Base-by-base conservation (phyloP, 306 rosid species). In the Cucumis sativus region DNA sequence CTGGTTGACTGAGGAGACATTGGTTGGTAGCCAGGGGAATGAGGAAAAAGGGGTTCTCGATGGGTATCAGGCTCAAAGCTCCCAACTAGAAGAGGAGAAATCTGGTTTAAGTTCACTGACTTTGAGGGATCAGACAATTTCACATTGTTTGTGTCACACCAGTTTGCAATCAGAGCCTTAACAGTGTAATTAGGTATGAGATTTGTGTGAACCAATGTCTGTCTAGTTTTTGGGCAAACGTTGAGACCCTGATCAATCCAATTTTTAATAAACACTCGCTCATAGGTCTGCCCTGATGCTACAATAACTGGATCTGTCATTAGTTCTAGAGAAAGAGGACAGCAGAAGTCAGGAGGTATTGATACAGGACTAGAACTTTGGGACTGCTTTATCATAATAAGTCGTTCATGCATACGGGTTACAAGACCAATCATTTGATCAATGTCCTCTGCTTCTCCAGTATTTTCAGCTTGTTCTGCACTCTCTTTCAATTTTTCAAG, bases 291-390 rank as follows among this genome's bases (percentile, higher is more conserved):
- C 79, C 99, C 99, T 28, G 99, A 96, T 57, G 98, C 95, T 86
- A 96, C 99, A 56, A 96, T 96, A 71, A 96, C 99, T 1, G 99
- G 99, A 88, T 96, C 99, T 16, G 91, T 96, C 99, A 96, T 96
- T 84, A 96, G 88, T 88, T 96, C 96, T 66, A 96, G 84, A 68
- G 99, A 96, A 78, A 96, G 97, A 78, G 99, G 99, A 83, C 99
- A 96, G 79, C 99, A 96, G 85, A 96, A 96, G 81, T 92, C 99
- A 80, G 97, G 79, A 78, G 99, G 99, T 81, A 96, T 89, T 37
- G 88, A 80, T 80, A 96, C 96, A 18, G 92, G 92, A 75, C 96
- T 89, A 79, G 85, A 33, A 84, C 90, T 92, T 83, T 86, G 85
- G 28, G 93, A 87, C 79, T 96, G 99, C 84, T 89, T 88, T 75